phyloP scores from a whole-genome alignment of 345 rosid species.

The Ricinus communis region DNA sequence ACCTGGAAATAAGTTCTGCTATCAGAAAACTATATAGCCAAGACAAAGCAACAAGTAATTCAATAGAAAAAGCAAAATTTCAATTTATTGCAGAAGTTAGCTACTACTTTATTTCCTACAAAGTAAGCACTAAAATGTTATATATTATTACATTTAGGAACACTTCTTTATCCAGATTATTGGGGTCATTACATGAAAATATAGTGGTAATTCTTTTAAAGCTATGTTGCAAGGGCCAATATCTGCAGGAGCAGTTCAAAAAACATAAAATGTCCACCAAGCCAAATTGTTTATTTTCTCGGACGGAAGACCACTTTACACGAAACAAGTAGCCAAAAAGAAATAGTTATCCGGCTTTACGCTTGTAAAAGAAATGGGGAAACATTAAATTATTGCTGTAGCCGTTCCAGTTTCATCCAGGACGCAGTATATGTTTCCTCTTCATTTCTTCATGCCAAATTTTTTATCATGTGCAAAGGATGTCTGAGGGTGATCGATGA shows the following conservation, averaged over 20 bases:
- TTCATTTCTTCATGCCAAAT: not conserved
- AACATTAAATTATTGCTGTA: not conserved
- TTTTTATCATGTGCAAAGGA: not conserved
- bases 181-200: too few species aligned
- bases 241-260: too few species aligned
- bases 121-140: not conserved
- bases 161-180: too few species aligned
- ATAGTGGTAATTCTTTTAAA: too few species aligned
- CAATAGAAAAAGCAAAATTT: not conserved
- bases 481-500: not conserved
- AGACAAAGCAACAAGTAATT: too few species aligned
- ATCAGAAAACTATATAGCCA: not conserved
- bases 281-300: too few species aligned
- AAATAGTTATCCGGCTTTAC: too few species aligned
- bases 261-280: too few species aligned
- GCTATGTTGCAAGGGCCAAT: too few species aligned
- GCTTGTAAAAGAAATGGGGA: not conserved
- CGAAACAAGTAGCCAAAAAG: too few species aligned
- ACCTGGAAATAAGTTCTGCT: constrained; percentile 44
- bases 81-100: not conserved
- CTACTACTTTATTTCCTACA: not conserved
- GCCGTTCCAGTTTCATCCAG: not conserved
- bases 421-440: not conserved
- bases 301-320: too few species aligned
- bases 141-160: not conserved